Base-by-base conservation (phyloP, 176 grass and related monocot genomes). In the Melocanna baccifera region DNA sequence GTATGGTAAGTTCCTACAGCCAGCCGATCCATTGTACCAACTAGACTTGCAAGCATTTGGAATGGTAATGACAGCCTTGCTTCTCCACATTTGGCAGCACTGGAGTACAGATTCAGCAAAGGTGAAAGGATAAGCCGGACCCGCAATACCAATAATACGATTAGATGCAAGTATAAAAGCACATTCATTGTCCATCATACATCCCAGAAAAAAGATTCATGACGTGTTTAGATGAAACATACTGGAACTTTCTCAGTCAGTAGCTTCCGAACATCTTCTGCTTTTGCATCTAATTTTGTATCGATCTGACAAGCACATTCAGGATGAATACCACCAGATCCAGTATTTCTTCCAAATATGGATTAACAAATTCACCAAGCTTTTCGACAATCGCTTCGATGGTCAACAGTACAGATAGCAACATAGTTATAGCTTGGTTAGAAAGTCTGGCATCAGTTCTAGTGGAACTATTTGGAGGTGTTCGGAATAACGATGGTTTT, bases 221-320 rank as follows among this genome's bases (percentile, higher is more conserved):
- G 57, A 68, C 47, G 67, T 45, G 34, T 71, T 59, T 65, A 77
- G 70, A 50, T 70, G 23, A 52, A 81, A 93, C 91, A 73, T 98
- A 98, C 96, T 86, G 91, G 96, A 91, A 95, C 90, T n/a, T n/a
- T 89, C 41, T 92, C 91, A 30, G 87, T 87, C 50, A 98, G 87
- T 71, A 94, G 87, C 58, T 87, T 85, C 58, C 85, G 82, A 52
- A 98, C 85, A 73, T 85, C 68, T 80, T 83, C 82, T 84, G 93
- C 85, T 89, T 91, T 98, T 69, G 80, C 71, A 81, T 88, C 76
- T 66, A 93, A 80, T 86, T 93, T 98, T 52, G 67, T 20, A 34
- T n/a, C n/a, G n/a, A n/a, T n/a, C n/a, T n/a, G n/a, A n/a, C n/a
- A n/a, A n/a, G n/a, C n/a, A n/a, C n/a, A n/a, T n/a, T n/a, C n/a